These are phyloP conservation scores for Paecilomyces fulvus DNA, from an alignment of 2,329 filamentous ascomycete genomes.

Conservation along the genomic window DNA sequence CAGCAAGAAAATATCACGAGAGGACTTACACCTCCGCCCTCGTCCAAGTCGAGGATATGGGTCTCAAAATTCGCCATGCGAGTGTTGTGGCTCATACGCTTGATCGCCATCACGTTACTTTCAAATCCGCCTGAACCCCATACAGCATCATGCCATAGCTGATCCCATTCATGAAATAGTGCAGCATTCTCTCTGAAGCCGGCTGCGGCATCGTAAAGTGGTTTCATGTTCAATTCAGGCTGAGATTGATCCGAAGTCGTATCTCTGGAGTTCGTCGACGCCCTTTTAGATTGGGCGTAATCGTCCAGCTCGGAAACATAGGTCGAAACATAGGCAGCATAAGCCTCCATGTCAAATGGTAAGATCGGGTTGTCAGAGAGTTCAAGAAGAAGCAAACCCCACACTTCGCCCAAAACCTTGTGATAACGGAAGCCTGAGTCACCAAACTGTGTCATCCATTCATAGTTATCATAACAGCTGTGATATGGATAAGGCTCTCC, in stretches of 20 bases:
- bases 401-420: conserved; percentile 66
- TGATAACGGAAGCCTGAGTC: conserved; percentile 83
- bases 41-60: conserved; percentile 66
- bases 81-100: conserved; percentile 68
- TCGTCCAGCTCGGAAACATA: conserved; percentile 61
- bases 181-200: conserved; percentile 52
- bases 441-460: conserved; percentile 71
- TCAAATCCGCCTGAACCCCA: conserved; percentile 69
- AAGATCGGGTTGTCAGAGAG: conserved; percentile 72
- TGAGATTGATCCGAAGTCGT: conserved; percentile 3
- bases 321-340: conserved; percentile 55
- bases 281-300: conserved; percentile 53
- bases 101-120: conserved; percentile 55
- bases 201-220: conserved; percentile 55
- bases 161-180: conserved; percentile 67
- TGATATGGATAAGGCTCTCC: conserved; percentile 62
- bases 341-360: conserved; percentile 70
- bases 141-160: conserved; percentile 65
- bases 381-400: conserved; percentile 75
- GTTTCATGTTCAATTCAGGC: conserved; percentile 44
- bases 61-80: conserved; percentile 76
- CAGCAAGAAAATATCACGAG: neutral
- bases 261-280: conserved; percentile 15
- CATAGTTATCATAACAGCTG: conserved; percentile 82
- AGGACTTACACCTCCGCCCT: conserved; percentile 62